A percentile compares a stretch with the other conserved stretches of the same genome.
Conservation (phyloP, 2,329 filamentous ascomycete genomes). For the Aspergillus neotritici region DNA sequence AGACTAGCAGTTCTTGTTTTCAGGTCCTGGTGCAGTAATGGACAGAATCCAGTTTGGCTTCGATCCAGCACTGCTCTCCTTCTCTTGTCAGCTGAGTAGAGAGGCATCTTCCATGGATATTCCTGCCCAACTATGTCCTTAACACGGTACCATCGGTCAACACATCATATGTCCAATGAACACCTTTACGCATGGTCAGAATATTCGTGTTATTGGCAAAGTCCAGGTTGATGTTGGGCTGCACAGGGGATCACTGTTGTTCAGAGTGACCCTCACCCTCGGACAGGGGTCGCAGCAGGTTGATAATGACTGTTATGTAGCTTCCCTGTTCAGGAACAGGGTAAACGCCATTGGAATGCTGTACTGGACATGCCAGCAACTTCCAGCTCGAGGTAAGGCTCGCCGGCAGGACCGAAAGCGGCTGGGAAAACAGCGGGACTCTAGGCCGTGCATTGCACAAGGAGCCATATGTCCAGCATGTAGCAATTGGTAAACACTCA, state of each 20-base stretch:
- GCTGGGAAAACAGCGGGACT: no score
- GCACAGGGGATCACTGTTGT: conserved; percentile 34
- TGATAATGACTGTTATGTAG: conserved; percentile 54
- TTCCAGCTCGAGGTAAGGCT: conserved; percentile 59
- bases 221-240: conserved; percentile 42
- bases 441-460: no score
- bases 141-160: conserved; percentile 53
- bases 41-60: no score
- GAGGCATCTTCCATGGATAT: conserved; percentile 59
- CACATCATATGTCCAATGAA: conserved; percentile 52
- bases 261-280: conserved; percentile 37
- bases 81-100: no score
- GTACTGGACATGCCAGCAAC: conserved; percentile 55
- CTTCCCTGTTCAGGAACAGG: conserved; percentile 41
- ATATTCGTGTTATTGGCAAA: conserved; percentile 48
- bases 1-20: no score
- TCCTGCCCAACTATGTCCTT: conserved; percentile 36
- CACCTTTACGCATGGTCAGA: conserved; percentile 54
- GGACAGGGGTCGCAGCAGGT: conserved; percentile 46
- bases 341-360: conserved; percentile 48
- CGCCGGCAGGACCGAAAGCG: conserved; percentile 52
- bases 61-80: no score
- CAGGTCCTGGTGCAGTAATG: no score
- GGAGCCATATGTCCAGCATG: no score
- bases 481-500: no score